These are phyloP conservation scores for Fonsecaea monophora DNA, from an alignment of 2,329 filamentous ascomycete species.

Conservation along the genomic window DNA sequence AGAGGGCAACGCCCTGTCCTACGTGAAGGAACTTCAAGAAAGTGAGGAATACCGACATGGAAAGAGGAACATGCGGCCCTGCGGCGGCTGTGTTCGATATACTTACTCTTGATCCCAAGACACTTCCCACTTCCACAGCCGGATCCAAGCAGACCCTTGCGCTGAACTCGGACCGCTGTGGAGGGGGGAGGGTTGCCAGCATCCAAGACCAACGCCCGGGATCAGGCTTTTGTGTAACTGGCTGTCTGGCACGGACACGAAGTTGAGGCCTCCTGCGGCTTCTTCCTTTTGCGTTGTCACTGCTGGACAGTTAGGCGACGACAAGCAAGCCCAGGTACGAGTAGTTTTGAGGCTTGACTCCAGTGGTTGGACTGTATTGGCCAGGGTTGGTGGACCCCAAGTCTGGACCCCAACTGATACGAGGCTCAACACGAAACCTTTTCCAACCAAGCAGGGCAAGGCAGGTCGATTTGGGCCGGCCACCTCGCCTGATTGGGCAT, in stretches of 20 bases:
- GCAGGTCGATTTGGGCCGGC: neutral
- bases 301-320: constrained; percentile 5
- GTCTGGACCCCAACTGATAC: constrained; percentile 21
- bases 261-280: constrained; percentile 7
- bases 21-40: constrained; percentile 5
- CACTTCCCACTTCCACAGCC: neutral
- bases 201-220: constrained; percentile 6
- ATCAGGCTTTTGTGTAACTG: constrained; percentile 2
- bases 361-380: neutral
- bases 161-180: neutral
- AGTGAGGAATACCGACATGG: constrained; percentile 3
- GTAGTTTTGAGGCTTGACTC: constrained; percentile 5
- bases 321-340: constrained; percentile 12
- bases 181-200: neutral
- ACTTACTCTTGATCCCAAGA: constrained; percentile 2
- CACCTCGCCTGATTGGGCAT: neutral
- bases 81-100: constrained; percentile 13
- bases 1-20: neutral
- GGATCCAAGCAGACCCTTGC: neutral
- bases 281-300: neutral
- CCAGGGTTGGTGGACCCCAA: constrained; percentile 2
- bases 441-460: neutral
- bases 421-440: constrained; percentile 19
- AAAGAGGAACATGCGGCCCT: constrained; percentile 14
- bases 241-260: constrained; percentile 11